A percentile compares a stretch with the other conserved stretches of the same genome.
Evolutionary conservation across 2,329 filamentous ascomycete genomes (phyloP).

Genomic region (Apiospora phragmitis): DNA sequence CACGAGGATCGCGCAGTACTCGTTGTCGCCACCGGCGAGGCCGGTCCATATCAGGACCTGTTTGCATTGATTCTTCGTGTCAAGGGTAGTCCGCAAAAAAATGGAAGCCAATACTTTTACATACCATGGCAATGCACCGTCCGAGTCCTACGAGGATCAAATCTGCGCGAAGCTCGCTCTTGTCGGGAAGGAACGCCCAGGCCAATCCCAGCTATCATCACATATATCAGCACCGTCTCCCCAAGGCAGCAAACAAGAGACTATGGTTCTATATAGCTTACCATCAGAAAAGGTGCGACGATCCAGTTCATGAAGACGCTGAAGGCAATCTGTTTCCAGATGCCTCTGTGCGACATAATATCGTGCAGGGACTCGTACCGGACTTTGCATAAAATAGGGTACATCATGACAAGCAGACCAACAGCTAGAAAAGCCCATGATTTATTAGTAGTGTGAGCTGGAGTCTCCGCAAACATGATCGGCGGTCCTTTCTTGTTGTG

Average conservation of each 20-base stretch:
- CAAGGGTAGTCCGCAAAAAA: not conserved
- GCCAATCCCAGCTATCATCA: slow-evolving; percentile 57
- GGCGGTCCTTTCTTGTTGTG: too few species aligned
- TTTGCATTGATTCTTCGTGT: not conserved
- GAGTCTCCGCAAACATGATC: too few species aligned
- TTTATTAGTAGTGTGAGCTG: slow-evolving; percentile 7
- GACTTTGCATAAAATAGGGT: slow-evolving; percentile 87
- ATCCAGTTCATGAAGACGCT: slow-evolving; percentile 82
- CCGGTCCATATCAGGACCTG: slow-evolving; percentile 71
- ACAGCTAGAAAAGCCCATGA: slow-evolving; percentile 53
- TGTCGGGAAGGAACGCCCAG: slow-evolving; percentile 67
- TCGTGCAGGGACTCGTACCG: slow-evolving; percentile 73
- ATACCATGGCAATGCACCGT: slow-evolving; percentile 85
- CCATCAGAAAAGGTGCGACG: slow-evolving; percentile 80
- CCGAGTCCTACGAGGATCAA: slow-evolving; percentile 82
- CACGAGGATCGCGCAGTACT: slow-evolving; percentile 83
- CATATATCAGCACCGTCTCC: not conserved
- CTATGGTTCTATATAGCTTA: slow-evolving; percentile 33
- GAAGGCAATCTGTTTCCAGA: slow-evolving; percentile 81
- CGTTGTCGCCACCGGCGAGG: slow-evolving; percentile 71
- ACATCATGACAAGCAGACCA: slow-evolving; percentile 90
- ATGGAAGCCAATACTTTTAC: slow-evolving; percentile 16
- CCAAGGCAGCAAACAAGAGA: not conserved
- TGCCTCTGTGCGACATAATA: slow-evolving; percentile 56
- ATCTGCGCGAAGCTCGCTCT: slow-evolving; percentile 59